Base-by-base conservation (phyloP, 2,329 filamentous ascomycete genomes). In the Beauveria varroae region DNA sequence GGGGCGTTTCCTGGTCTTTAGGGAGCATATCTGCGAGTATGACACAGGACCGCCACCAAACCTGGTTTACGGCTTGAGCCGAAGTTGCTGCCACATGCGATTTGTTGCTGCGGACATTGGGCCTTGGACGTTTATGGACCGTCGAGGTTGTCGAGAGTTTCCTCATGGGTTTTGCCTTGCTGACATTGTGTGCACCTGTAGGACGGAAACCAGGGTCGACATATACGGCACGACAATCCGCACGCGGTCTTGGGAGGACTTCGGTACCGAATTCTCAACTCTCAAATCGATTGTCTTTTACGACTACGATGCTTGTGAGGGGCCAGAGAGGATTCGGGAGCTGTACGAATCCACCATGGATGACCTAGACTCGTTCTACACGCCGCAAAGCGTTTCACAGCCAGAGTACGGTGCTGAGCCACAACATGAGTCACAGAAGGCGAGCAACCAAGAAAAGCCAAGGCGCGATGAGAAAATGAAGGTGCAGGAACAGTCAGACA, bases 31-130 rank as follows among this genome's bases (percentile, higher is more conserved):
- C 9, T 43, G n/a, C 22, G 18, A 43, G 12, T n/a, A 22, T 3
- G 5, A 14, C 14, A 22, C 10, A n/a, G 28, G 7, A n/a, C 5
- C 1, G 2, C 2, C 1, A 3, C 6, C 20, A 1, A 12, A 7
- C 7, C 3, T 18, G 30, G 12, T 9, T 24, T 26, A 41, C 10
- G 34, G 37, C 4, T 12, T 37, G 28, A 52, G 22, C 16, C 34
- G 52, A 6, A 8, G 3, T 9, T 54, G 52, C 22, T 54, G 52
- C 28, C 8, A 40, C n/a, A 4, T 8, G 18, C 50, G n/a, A 3
- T 10, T 52, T 30, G 12, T 12, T 20, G 50, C 10, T 20, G 18
- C 34, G 34, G 34, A 14, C 5, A 14, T 14, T 16, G 12, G 34
- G 12, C 34, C 12, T 37, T 14, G 12, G 34, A 37, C 12, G 12